phyloP scores from a whole-genome alignment of 805 yeast species.

The Zygosaccharomyces pseudorouxii region DNA sequence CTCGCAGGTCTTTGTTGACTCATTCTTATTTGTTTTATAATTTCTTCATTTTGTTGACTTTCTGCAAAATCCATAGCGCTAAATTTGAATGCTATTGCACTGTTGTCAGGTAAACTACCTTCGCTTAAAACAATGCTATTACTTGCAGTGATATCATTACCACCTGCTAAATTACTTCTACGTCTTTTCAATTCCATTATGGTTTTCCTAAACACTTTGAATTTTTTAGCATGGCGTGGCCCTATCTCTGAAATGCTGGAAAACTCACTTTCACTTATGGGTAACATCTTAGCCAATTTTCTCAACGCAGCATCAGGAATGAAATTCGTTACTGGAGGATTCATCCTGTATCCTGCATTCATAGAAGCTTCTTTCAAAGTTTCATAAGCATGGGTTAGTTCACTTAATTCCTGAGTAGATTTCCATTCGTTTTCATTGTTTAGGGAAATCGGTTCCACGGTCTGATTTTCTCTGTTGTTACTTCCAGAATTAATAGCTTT shows the following conservation, averaged over 20 bases:
- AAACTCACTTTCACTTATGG: constrained; percentile 26
- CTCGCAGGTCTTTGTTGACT: constrained; percentile 9
- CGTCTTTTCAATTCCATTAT: constrained; percentile 24
- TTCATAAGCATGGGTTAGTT: constrained; percentile 25
- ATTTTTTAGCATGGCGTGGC: constrained; percentile 21
- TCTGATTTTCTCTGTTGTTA: not conserved
- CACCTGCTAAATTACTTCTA: constrained; percentile 10
- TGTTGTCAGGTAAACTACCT: constrained; percentile 17
- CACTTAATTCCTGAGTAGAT: constrained; percentile 25
- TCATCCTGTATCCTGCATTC: constrained; percentile 19
- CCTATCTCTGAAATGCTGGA: constrained; percentile 18
- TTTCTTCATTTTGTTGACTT: constrained; percentile 17
- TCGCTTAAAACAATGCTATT: constrained; percentile 16
- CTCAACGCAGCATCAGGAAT: constrained; percentile 25
- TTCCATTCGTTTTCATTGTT: constrained; percentile 9
- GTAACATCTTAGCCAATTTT: constrained; percentile 26
- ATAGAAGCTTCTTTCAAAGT: constrained; percentile 23
- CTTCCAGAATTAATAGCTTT: not conserved
- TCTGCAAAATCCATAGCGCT: constrained; percentile 17
- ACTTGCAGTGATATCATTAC: constrained; percentile 6
- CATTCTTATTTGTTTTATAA: constrained; percentile 20
- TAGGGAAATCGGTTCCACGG: constrained; percentile 15
- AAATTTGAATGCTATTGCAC: constrained; percentile 16
- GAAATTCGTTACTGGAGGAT: constrained; percentile 25
- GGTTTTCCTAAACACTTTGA: constrained; percentile 21